Base-by-base conservation (phyloP, 805 yeast genomes). In the Teunomyces lycoperdinae region DNA sequence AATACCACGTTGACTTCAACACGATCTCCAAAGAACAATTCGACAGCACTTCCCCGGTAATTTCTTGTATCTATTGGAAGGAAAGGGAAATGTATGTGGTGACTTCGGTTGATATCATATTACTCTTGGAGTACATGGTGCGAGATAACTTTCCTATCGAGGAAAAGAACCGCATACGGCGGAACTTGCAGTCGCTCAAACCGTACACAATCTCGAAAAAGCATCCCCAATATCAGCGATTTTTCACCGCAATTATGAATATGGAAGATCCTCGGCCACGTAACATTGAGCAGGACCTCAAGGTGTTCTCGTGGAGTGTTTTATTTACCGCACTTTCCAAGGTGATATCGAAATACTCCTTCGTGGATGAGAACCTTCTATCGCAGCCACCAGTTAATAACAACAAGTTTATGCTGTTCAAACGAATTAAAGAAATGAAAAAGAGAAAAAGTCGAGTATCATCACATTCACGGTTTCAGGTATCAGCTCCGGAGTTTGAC, bases 231-330 rank as follows among this genome's bases (percentile, higher is more conserved):
- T 48, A 29, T 33, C 46, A 45, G 28, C 48, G 58, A 54, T 66
- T 68, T 50, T 68, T 68, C 49, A 60, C 62, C 40, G 32, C 76
- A 43, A 74, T 84, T 32, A 84, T 84, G 89, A 64, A 73, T 29
- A 84, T 78, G 70, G 78, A 77, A 27, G 73, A 73, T 47, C 89
- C 89, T 2, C 71, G 80, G 53, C 89, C 89, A 4, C 67, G 89
- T 36, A 83, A 82, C 53, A 84, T 84, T 40, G 89, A 82, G 55
- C 84, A 84, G 60, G 87, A 83, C 58, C 77, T 84, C 50, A 84
- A 84, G 58, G 87, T 84, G 3, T 80, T 84, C 56, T 68, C 70
- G 24, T 84, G 89, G 89, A 57, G 60, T 16, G 70, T 74, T 39
- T 63, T 84, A 24, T 76, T 69, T 33, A 70, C 65, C 28, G 89